Conservation (phyloP, 2,329 filamentous ascomycete genomes). For the Aspergillus sp. region DNA sequence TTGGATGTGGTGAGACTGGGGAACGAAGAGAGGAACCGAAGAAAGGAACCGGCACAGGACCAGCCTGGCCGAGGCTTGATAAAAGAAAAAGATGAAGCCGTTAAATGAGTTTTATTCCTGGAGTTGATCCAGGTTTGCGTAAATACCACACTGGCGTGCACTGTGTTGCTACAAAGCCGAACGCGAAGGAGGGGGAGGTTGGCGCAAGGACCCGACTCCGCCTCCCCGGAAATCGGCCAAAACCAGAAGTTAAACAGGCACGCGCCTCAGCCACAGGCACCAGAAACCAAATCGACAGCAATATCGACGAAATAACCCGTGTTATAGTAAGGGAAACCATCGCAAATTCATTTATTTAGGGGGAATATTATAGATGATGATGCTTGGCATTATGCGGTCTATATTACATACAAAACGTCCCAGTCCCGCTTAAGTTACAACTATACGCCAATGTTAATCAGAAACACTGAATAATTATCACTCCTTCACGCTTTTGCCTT, state of each 20-base stretch:
- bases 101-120: not conserved
- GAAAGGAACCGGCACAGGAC: slow-evolving; percentile 27
- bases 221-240: slow-evolving; percentile 19
- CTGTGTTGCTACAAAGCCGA: not conserved
- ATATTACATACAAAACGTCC: slow-evolving; percentile 1
- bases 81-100: slow-evolving; percentile 4
- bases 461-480: not conserved
- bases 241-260: not conserved
- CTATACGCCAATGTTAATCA: not conserved
- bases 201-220: not conserved
- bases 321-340: not conserved
- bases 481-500: slow-evolving; percentile 24
- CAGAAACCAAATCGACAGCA: not conserved
- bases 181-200: not conserved
- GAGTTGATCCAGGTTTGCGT: not conserved
- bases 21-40: not conserved
- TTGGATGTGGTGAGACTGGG: slow-evolving; percentile 12
- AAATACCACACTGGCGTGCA: not conserved
- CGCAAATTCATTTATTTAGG: not conserved
- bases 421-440: slow-evolving; percentile 1
- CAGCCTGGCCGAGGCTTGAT: slow-evolving; percentile 28
- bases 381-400: not conserved
- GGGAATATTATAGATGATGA: not conserved
- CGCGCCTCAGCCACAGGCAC: not conserved
- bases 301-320: not conserved